Percentiles rank a stretch among this genome's conserved stretches.
phyloP scores from a whole-genome alignment of 1,284 basidiomycete species.

The Ganoderma resinaceum region DNA sequence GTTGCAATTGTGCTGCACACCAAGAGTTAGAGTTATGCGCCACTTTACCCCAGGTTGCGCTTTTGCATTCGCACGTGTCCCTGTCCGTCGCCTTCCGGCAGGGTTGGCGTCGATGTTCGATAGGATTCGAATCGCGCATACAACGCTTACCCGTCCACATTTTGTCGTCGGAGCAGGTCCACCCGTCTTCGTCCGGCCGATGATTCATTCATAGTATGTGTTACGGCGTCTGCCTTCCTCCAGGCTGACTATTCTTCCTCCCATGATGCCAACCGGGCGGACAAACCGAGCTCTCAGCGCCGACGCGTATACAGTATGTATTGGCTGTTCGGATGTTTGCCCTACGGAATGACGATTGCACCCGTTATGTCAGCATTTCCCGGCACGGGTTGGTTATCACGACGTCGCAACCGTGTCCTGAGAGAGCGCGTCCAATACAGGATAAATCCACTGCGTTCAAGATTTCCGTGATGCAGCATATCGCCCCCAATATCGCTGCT shows the following conservation, averaged over 20 bases:
- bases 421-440: not conserved
- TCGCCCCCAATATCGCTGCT: not conserved
- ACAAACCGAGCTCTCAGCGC: not conserved
- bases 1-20: not conserved
- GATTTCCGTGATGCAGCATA: not conserved
- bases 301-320: not conserved
- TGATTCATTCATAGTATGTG: conserved; percentile 3
- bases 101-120: not conserved
- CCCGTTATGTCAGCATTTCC: not conserved
- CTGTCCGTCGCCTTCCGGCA: not conserved
- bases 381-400: not conserved
- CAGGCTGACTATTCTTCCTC: not conserved
- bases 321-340: not conserved
- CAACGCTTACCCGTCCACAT: not conserved
- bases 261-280: not conserved
- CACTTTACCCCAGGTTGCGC: not conserved
- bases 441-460: not conserved
- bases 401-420: not conserved
- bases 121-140: not conserved
- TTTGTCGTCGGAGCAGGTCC: not conserved
- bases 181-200: not conserved
- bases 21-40: too few relatives aligned
- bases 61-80: not conserved
- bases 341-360: not conserved
- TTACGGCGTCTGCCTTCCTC: not conserved